A percentile compares a stretch with the other conserved stretches of the same genome.
Conservation (phyloP, 1,284 basidiomycete genomes). For the Trichosporon sp. region DNA sequence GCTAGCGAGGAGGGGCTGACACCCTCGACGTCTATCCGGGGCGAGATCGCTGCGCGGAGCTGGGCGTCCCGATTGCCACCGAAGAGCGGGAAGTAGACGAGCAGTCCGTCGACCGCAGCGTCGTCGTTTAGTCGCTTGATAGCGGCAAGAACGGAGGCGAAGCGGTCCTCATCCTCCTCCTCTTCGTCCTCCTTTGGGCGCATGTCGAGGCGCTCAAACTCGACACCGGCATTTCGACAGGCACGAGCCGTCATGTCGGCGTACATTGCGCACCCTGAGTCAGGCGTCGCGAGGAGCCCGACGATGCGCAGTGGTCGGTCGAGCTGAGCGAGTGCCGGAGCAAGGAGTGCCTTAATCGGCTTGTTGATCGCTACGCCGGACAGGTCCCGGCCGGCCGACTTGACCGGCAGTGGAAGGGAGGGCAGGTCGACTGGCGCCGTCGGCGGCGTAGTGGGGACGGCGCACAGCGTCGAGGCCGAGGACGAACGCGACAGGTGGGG, state of each 20-base stretch:
- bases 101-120: constrained; percentile 22
- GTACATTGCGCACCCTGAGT: constrained; percentile 28
- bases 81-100: constrained; percentile 30
- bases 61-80: constrained; percentile 18
- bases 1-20: constrained; percentile 18
- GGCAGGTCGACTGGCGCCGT: neutral
- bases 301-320: constrained; percentile 24
- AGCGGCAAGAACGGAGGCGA: constrained; percentile 8
- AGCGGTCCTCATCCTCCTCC: neutral
- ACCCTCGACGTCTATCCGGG: constrained; percentile 33
- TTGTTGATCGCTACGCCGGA: constrained; percentile 6
- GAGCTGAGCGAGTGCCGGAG: constrained; percentile 5
- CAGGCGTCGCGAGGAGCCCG: constrained; percentile 27
- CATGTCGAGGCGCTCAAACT: constrained; percentile 17
- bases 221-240: constrained; percentile 15
- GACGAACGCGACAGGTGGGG: constrained; percentile 16
- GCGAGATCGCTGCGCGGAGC: constrained; percentile 22
- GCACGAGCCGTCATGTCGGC: constrained; percentile 23
- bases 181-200: neutral
- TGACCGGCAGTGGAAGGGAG: neutral
- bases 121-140: constrained; percentile 23
- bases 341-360: constrained; percentile 13
- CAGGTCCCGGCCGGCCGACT: constrained; percentile 6
- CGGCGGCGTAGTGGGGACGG: constrained; percentile 13
- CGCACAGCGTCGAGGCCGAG: constrained; percentile 13